Conservation (phyloP, 305 asterid genomes). For the Euphrasia arctica region DNA sequence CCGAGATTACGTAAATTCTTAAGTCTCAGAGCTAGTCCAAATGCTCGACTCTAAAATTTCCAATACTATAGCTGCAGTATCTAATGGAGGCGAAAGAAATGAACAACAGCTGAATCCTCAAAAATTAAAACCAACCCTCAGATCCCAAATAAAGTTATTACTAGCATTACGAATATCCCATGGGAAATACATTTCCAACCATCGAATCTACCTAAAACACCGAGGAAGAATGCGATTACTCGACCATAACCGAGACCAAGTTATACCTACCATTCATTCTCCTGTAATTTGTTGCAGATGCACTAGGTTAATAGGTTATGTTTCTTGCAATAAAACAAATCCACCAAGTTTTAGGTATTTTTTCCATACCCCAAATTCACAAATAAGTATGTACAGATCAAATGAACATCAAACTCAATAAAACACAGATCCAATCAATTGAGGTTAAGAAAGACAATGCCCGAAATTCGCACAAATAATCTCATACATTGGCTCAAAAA, state of each 20-base stretch:
- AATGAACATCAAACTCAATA: constrained; percentile 8
- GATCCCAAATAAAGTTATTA: neutral
- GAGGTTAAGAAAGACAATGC: neutral
- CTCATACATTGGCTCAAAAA: constrained; percentile 9
- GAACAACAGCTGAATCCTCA: neutral
- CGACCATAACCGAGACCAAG: neutral
- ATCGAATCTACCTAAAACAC: constrained; percentile 16
- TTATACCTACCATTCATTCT: too few relatives aligned
- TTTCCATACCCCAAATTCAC: constrained; percentile 10
- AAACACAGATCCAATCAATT: constrained; percentile 40
- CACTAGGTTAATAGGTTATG: neutral
- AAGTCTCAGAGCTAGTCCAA: neutral
- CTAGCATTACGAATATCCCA: neutral
- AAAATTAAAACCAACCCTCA: neutral
- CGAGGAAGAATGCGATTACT: neutral
- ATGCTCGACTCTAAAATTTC: neutral
- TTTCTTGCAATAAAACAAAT: neutral
- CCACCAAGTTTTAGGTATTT: constrained; percentile 2
- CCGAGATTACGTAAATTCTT: neutral
- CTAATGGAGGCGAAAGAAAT: neutral
- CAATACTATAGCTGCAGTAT: neutral
- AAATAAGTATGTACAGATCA: constrained; percentile 4
- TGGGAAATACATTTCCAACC: too few relatives aligned
- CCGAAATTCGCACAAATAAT: neutral
- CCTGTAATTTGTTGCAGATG: neutral